A percentile compares a stretch with the other conserved stretches of the same genome.
Conservation (phyloP, 139 green algal genomes). For the Desmodesmus armatus region DNA sequence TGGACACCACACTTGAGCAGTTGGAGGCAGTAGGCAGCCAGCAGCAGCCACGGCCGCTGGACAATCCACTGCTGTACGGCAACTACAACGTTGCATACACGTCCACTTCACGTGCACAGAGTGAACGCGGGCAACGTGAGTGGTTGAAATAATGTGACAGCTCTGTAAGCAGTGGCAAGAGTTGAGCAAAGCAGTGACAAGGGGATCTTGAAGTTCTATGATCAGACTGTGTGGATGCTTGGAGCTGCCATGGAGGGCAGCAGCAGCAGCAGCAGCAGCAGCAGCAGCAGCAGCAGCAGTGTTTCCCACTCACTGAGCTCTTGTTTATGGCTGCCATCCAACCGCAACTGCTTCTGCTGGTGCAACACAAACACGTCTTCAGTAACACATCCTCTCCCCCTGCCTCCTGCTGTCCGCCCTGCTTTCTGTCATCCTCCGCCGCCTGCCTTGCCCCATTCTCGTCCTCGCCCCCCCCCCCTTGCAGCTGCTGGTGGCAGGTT, state of each 20-base stretch:
- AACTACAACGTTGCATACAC: slow-evolving; percentile 82
- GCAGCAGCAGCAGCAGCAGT: neutral
- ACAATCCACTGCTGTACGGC: slow-evolving; percentile 77
- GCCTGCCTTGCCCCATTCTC: neutral
- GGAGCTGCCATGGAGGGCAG: neutral
- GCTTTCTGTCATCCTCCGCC: neutral
- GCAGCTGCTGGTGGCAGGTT: slow-evolving; percentile 73
- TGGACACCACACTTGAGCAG: slow-evolving; percentile 60
- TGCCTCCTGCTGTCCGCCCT: neutral
- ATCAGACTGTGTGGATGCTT: no score
- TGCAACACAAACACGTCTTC: no score
- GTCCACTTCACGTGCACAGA: slow-evolving; percentile 40
- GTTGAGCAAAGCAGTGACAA: neutral
- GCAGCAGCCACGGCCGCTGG: slow-evolving; percentile 68
- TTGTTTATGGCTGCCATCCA: no score
- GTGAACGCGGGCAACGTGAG: slow-evolving; percentile 61
- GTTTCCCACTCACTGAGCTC: neutral
- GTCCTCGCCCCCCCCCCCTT: neutral
- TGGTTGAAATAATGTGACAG: neutral
- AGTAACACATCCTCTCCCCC: no score
- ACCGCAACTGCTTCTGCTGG: no score
- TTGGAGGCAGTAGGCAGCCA: slow-evolving; percentile 58
- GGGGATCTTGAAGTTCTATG: no score
- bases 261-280: neutral
- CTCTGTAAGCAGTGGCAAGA: no score